Percentiles rank a stretch among this genome's conserved stretches.
These are phyloP conservation scores for Xylaria multiplex DNA, from an alignment of 2,329 filamentous ascomycete species.

Conservation along the genomic window DNA sequence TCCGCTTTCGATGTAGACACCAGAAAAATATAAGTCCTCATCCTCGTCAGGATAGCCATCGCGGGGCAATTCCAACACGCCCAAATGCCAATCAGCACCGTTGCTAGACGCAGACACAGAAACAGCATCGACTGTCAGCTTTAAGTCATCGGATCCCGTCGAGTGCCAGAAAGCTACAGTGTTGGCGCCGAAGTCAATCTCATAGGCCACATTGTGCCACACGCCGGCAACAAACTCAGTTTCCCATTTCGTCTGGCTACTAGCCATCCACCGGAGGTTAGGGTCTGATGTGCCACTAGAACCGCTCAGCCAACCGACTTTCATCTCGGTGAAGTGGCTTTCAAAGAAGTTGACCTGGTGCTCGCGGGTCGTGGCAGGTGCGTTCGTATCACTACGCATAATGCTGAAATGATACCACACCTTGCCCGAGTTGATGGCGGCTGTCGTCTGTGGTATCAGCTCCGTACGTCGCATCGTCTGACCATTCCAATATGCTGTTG, in stretches of 20 bases:
- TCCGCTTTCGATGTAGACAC: conserved; percentile 75
- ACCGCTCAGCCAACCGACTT: conserved; percentile 70
- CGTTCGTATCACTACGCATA: conserved; percentile 66
- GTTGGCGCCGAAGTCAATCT: conserved; percentile 72
- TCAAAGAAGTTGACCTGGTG: conserved; percentile 74
- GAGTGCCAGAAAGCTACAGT: conserved; percentile 77
- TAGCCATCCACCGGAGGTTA: conserved; percentile 72
- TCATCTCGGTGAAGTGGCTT: conserved; percentile 79
- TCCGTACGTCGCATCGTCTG: conserved; percentile 78
- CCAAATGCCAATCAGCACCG: conserved; percentile 77
- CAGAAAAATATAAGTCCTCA: conserved; percentile 78
- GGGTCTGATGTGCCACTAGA: conserved; percentile 57
- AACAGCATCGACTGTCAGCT: conserved; percentile 68
- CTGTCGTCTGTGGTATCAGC: conserved; percentile 75
- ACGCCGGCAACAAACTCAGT: conserved; percentile 68
- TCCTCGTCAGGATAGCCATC: conserved; percentile 61
- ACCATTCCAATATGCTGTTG: conserved; percentile 75
- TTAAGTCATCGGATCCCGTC: conserved; percentile 66
- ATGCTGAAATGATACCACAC: conserved; percentile 80
- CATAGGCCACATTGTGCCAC: conserved; percentile 81
- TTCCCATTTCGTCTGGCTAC: conserved; percentile 70
- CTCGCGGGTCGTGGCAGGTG: conserved; percentile 70
- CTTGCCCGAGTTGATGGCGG: conserved; percentile 71
- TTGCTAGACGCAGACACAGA: conserved; percentile 70
- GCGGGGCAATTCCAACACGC: conserved; percentile 72